phyloP scores from a whole-genome alignment of 768 basidiomycete species.

The Obba rivulosa region DNA sequence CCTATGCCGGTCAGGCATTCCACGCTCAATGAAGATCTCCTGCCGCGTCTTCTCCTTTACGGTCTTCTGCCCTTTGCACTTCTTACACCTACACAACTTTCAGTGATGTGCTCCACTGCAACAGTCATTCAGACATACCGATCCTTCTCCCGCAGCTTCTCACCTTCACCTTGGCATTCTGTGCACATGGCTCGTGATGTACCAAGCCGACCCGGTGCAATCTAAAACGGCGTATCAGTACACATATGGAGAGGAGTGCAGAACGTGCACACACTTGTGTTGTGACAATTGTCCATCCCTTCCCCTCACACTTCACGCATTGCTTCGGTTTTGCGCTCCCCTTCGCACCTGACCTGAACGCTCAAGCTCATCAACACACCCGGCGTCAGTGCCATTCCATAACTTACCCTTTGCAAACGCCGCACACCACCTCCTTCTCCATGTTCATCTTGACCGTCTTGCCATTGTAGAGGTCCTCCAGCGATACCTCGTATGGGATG shows the following conservation, averaged over 20 bases:
- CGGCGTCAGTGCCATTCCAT: slow-evolving; percentile 6
- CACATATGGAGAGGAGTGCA: neutral
- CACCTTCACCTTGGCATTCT: slow-evolving; percentile 67
- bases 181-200: slow-evolving; percentile 52
- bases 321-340: slow-evolving; percentile 80
- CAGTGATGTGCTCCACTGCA: slow-evolving; percentile 6
- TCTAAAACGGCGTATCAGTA: slow-evolving; percentile 19
- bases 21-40: slow-evolving; percentile 82
- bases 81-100: slow-evolving; percentile 69
- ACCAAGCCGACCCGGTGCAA: slow-evolving; percentile 43
- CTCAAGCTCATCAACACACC: slow-evolving; percentile 6
- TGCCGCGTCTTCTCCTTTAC: slow-evolving; percentile 86
- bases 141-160: slow-evolving; percentile 79
- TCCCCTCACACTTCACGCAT: slow-evolving; percentile 79
- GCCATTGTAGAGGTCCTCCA: slow-evolving; percentile 92
- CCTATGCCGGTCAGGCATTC: slow-evolving; percentile 77
- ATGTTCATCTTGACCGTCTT: slow-evolving; percentile 85
- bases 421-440: slow-evolving; percentile 80
- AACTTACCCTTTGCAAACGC: slow-evolving; percentile 72
- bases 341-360: slow-evolving; percentile 69
- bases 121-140: slow-evolving; percentile 38
- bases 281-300: slow-evolving; percentile 65
- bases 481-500: slow-evolving; percentile 76
- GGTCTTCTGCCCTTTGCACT: slow-evolving; percentile 85
- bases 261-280: slow-evolving; percentile 38